These are phyloP conservation scores for Ramicandelaber brevisporus DNA, from an alignment of 192 early-diverging fungal genomes.

Conservation along the genomic window DNA sequence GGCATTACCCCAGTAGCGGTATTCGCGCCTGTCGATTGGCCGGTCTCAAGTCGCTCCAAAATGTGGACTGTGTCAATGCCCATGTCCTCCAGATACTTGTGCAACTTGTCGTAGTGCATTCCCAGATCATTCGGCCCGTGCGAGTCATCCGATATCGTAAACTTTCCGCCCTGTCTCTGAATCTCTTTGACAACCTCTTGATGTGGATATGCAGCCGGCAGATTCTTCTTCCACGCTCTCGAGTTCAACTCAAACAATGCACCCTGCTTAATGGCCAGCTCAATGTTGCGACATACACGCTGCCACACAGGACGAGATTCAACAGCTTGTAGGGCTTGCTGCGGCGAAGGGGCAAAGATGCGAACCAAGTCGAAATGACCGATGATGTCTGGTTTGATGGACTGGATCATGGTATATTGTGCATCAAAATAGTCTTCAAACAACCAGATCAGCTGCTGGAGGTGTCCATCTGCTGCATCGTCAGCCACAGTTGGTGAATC, in stretches of 20 bases:
- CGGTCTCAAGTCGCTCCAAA: too few species aligned
- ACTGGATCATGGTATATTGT: constrained; percentile 49
- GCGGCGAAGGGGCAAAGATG: constrained; percentile 38
- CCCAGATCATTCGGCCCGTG: constrained; percentile 77
- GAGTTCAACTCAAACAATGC: constrained; percentile 88
- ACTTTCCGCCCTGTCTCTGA: constrained; percentile 26
- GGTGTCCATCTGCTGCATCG: too few species aligned
- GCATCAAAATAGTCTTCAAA: constrained; percentile 70
- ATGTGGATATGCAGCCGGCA: constrained; percentile 67
- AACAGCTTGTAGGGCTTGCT: too few species aligned
- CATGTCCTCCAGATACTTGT: constrained; percentile 39
- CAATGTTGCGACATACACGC: constrained; percentile 49
- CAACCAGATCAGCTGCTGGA: constrained; percentile 17
- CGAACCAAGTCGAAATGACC: constrained; percentile 91
- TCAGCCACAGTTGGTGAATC: too few species aligned
- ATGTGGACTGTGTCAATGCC: constrained; percentile 25
- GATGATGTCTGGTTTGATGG: constrained; percentile 54
- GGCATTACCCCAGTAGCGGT: too few species aligned
- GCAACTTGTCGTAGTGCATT: constrained; percentile 53
- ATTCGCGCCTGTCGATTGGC: too few species aligned
- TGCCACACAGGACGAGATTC: constrained; percentile 13
- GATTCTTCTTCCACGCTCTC: constrained; percentile 74
- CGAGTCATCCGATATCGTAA: constrained; percentile 81
- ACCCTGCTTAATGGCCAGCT: constrained; percentile 47
- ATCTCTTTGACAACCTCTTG: constrained; percentile 57